Evolutionary conservation across 495 filamentous ascomycete species (phyloP), one percentile per base, ranked within the genome.

Genomic region (Parmelia sp.): DNA sequence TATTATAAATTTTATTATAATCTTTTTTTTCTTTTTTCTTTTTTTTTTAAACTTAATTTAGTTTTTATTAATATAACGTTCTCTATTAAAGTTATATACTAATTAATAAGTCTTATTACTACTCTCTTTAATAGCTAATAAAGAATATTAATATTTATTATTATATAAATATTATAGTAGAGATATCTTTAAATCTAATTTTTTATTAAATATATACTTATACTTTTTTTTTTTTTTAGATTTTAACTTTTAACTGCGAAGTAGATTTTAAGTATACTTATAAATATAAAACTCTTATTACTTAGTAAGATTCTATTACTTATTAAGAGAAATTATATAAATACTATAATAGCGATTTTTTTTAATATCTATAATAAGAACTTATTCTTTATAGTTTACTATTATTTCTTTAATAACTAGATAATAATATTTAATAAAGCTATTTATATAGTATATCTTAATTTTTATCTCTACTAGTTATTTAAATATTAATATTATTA

Each of bases 261-360:
- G 21, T 21, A 36, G 8, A 57, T 19, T 25, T 21, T 58, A 39
- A 14, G 9, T 58, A 25, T 25, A 58, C 5, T 19, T 11, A 58
- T n/a, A 39, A 39, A 58, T 58, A 15, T 19, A 19, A 58, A 37
- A 58, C 39, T 58, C 39, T 19, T 58, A 58, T 15, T 0, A 37
- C 11, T 58, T 58, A 37, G n/a, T n/a, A 2, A 39, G 21, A 58
- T 58, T 58, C 5, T 36, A n/a, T 58, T n/a, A 6, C 29, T 58
- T 19, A n/a, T 58, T 15, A 7, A 58, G 9, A 36, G 9, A 37
- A 4, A 39, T 4, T 39, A 4, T 39, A 58, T 58, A 58, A 11
- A 58, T 58, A 58, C 17, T 58, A 58, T 58, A 58, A 15, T 58
- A 57, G 35, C 25, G 1, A 57, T 58, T 58, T 17, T 58, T 36